A percentile compares a stretch with the other conserved stretches of the same genome.
Evolutionary conservation across 2,329 filamentous ascomycete species (phyloP).

Genomic region (Ambrosiella cleistominuta): DNA sequence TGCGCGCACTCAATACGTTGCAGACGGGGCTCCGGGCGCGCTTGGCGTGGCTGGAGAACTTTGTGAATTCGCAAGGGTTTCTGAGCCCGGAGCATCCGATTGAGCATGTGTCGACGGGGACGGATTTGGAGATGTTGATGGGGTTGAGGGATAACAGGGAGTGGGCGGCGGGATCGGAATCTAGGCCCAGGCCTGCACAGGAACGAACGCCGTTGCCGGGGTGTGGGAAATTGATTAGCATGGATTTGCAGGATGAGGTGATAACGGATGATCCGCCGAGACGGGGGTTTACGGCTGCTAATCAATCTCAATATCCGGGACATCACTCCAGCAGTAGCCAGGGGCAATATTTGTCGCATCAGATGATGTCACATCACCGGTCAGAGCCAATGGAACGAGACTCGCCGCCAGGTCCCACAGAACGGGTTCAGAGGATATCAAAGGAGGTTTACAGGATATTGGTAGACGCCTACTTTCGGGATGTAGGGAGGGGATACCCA

Average conservation of each 20-base stretch:
- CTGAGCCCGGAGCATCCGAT: conserved; percentile 3
- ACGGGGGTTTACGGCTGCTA: background rate
- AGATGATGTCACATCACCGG: background rate
- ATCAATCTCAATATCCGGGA: background rate
- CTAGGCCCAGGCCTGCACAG: background rate
- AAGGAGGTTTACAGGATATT: conserved; percentile 13
- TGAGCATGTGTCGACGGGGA: conserved; percentile 7
- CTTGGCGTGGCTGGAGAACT: conserved; percentile 6
- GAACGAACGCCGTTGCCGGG: background rate
- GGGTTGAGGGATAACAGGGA: background rate
- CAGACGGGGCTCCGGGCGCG: conserved; percentile 4
- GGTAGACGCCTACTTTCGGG: conserved; percentile 28
- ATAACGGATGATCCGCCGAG: background rate
- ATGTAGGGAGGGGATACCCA: conserved; percentile 28
- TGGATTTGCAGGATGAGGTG: background rate
- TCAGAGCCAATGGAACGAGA: background rate
- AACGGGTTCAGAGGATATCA: background rate
- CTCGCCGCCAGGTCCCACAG: background rate
- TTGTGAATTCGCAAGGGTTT: conserved; percentile 2
- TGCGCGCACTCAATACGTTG: conserved; percentile 4
- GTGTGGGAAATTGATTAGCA: background rate
- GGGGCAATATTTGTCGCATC: background rate
- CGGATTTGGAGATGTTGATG: background rate
- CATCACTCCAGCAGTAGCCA: background rate
- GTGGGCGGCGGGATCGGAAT: background rate